Evolutionary conservation across 116 monocot genomes (phyloP).

Genomic region (Cymodocea nodosa): DNA sequence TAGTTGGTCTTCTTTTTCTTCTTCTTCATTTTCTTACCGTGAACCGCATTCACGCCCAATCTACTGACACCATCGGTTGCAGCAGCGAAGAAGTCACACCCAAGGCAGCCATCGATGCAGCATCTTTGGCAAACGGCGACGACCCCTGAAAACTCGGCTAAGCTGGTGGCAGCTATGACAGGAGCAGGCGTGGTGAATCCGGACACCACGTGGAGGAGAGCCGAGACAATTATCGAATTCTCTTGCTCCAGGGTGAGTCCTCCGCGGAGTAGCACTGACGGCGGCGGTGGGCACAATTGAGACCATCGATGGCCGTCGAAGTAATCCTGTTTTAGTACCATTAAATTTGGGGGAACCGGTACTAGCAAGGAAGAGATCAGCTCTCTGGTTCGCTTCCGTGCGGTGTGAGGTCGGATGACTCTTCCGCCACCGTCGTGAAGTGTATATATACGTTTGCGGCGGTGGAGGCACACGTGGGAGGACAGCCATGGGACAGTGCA

Average conservation of each 20-base stretch:
- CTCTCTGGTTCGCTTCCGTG: too few relatives aligned
- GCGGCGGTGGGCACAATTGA: too few relatives aligned
- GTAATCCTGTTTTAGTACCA: too few relatives aligned
- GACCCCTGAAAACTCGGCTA: neutral
- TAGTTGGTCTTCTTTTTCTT: slow-evolving; percentile 33
- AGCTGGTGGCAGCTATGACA: neutral
- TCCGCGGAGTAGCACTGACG: neutral
- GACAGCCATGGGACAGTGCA: too few relatives aligned
- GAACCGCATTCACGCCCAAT: neutral
- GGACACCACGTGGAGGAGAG: slow-evolving; percentile 26
- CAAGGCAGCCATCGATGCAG: slow-evolving; percentile 39
- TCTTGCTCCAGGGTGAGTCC: slow-evolving; percentile 23
- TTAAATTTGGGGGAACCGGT: too few relatives aligned
- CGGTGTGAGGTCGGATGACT: too few relatives aligned
- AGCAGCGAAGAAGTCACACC: slow-evolving; percentile 29
- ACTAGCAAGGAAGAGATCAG: too few relatives aligned
- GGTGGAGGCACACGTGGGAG: too few relatives aligned
- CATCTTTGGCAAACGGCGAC: slow-evolving; percentile 19
- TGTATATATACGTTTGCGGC: too few relatives aligned
- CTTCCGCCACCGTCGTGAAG: too few relatives aligned
- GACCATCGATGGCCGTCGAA: too few relatives aligned
- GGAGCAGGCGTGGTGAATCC: slow-evolving; percentile 4
- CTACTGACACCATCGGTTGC: neutral
- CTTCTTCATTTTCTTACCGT: slow-evolving; percentile 13
- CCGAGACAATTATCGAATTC: slow-evolving; percentile 34